Base-by-base conservation (phyloP, 345 rosid species). In the Euphorbia lathyris region DNA sequence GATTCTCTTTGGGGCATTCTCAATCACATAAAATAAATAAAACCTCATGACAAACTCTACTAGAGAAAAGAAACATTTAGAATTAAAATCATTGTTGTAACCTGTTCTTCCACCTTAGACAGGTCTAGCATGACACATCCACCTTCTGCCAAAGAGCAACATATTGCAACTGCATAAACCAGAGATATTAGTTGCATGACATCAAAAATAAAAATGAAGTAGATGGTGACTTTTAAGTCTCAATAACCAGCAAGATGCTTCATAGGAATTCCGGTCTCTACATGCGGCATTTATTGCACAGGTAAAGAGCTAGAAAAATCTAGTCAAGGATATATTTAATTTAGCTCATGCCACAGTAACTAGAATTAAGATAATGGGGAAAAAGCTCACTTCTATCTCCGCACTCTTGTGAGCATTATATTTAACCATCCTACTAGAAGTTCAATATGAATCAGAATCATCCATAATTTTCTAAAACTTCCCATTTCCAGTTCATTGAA, bases 231-330 rank as follows among this genome's bases (percentile, higher is more conserved):
- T 10, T 20, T 40, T 1, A 58, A 66, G 72, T 64, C 45, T 68
- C 63, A 61, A 58, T 68, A 74, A 92, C 97, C 92, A 30, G 97
- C 91, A 16, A 95, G 96, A 87, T 92, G 96, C 88, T 84, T 90
- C 90, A 90, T 73, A 75, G 97, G 96, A 65, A 95, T 88, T 77
- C 97, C 97, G 17, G 97, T 98, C 58, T 95, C 99, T 14, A 95
- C 90, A 92, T 20, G 94, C 90, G 36, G 98, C 98, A 77, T 95
- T 95, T 83, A 95, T 83, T 57, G 98, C 98, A 81, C 98, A 81
- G 0, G 90, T 88, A n/a, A 92, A 83, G 82, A 95, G 97, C 97
- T 95, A 88, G 11, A 78, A 5, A 65, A 50, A 25, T 17, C 27
- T 55, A 72, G 75, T 87, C 78, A 90, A 85, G 90, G 87, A 79